phyloP scores from a whole-genome alignment of 192 early-diverging fungal species.

The Haplosporangium gracile region DNA sequence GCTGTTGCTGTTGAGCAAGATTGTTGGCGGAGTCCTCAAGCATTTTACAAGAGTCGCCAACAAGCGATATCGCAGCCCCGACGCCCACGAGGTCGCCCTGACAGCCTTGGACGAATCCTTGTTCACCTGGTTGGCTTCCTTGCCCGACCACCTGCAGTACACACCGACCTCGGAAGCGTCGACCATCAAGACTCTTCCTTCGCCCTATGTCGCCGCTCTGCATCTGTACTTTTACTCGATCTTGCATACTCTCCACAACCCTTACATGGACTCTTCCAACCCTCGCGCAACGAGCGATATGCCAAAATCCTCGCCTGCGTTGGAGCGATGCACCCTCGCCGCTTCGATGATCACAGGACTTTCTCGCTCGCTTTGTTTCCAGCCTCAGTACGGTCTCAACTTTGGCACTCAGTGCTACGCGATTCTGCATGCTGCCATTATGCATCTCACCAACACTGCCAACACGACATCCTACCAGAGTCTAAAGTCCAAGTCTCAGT shows the following conservation, averaged over 20 bases:
- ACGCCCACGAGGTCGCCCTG: slow-evolving; percentile 48
- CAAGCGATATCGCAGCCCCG: slow-evolving; percentile 40
- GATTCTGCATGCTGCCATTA: slow-evolving; percentile 49
- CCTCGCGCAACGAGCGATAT: slow-evolving; percentile 49
- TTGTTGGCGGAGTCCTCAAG: slow-evolving; percentile 48
- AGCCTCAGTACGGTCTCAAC: slow-evolving; percentile 55
- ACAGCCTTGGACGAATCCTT: slow-evolving; percentile 56
- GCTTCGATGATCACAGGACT: slow-evolving; percentile 53
- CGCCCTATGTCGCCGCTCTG: slow-evolving; percentile 47
- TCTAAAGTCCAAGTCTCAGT: slow-evolving; percentile 54
- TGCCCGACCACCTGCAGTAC: slow-evolving; percentile 68
- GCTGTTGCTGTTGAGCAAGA: slow-evolving; percentile 47
- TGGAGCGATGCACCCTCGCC: slow-evolving; percentile 50
- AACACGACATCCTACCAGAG: slow-evolving; percentile 58
- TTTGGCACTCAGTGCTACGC: slow-evolving; percentile 54
- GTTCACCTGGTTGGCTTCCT: slow-evolving; percentile 59
- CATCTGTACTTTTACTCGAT: slow-evolving; percentile 69
- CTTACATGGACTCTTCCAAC: slow-evolving; percentile 63
- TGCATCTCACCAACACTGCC: slow-evolving; percentile 56
- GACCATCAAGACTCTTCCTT: slow-evolving; percentile 43
- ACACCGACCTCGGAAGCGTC: slow-evolving; percentile 48
- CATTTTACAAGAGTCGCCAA: slow-evolving; percentile 53
- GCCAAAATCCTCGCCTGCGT: slow-evolving; percentile 45
- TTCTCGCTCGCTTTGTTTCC: slow-evolving; percentile 52
- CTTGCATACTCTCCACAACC: slow-evolving; percentile 67